Base-by-base conservation (phyloP, 345 rosid species). In the Cochlearia excelsa region DNA sequence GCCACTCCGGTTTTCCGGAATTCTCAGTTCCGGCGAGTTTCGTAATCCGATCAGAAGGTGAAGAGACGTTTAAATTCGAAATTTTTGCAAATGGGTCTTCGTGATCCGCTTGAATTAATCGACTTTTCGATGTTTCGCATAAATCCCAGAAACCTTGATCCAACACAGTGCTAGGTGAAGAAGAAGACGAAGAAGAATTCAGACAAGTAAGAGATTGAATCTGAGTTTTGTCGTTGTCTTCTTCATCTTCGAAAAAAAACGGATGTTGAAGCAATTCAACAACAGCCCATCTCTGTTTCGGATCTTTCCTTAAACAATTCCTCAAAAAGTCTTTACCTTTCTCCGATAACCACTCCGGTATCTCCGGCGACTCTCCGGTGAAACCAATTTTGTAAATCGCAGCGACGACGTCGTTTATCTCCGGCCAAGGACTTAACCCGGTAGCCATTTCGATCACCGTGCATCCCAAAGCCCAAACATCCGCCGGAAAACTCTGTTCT, bases 391-490 rank as follows among this genome's bases (percentile, higher is more conserved):
- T 75, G 11, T 79, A 84, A 23, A 92, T 76, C 46, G 81, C 88
- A 0, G 95, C 78, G 0, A 83, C 83, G 1, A 88, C 83, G 71
- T 87, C 83, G 37, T 65, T 65, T 50, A 76, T 11, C 74, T 78
- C 84, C 8, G 79, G 74, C 98, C 98, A 92, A 31, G 96, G 95
- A 9, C 45, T 74, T 33, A 26, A 69, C 43, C 98, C 96, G 0
- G 85, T 86, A 6, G 84, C 82, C 95, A 86, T 88, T 74, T 92
- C 96, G 39, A 88, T 68, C 64, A 84, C 56, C 54, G 75, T 68
- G 58, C 98, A 88, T 28, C 98, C 96, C 5, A 86, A 71, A 6
- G 95, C 91, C 98, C 98, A 92, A 23, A 92, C 74, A 53, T 92
- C 98, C 51, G 95, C 96, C 4, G 81, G 72, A 51, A 75, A 81